phyloP scores from a whole-genome alignment of 768 basidiomycete species.

The Russula brevipes region DNA sequence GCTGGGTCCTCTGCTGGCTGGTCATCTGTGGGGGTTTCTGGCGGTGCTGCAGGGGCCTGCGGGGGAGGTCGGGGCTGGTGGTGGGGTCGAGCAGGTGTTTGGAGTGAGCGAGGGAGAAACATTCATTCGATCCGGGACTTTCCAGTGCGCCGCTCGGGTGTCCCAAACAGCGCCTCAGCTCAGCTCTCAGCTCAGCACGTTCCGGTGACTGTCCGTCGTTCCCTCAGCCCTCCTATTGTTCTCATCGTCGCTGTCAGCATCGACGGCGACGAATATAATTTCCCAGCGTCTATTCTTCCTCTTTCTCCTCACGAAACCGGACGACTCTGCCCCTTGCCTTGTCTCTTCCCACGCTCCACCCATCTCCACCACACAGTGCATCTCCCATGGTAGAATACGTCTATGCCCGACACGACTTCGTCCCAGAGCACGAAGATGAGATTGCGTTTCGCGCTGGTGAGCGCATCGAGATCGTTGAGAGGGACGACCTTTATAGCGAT shows the following conservation, averaged over 20 bases:
- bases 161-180: background rate
- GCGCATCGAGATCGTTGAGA: slow-evolving; percentile 83
- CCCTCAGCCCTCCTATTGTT: background rate
- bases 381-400: slow-evolving; percentile 72
- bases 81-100: background rate
- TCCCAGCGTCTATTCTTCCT: background rate
- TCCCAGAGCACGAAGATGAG: slow-evolving; percentile 93
- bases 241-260: background rate
- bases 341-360: background rate
- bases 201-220: background rate
- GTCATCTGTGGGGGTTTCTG: background rate
- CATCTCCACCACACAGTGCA: background rate
- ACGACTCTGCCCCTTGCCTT: background rate
- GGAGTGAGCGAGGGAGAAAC: background rate
- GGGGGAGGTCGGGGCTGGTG: background rate
- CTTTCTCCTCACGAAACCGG: background rate
- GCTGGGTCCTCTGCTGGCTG: slow-evolving; percentile 38
- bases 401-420: slow-evolving; percentile 82
- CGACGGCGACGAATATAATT: background rate
- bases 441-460: slow-evolving; percentile 81
- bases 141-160: background rate
- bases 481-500: slow-evolving; percentile 87
- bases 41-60: background rate
- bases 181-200: background rate
- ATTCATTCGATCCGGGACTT: background rate